phyloP scores from a whole-genome alignment of 257 asterid genomes.

The Solanum gandarillasii region DNA sequence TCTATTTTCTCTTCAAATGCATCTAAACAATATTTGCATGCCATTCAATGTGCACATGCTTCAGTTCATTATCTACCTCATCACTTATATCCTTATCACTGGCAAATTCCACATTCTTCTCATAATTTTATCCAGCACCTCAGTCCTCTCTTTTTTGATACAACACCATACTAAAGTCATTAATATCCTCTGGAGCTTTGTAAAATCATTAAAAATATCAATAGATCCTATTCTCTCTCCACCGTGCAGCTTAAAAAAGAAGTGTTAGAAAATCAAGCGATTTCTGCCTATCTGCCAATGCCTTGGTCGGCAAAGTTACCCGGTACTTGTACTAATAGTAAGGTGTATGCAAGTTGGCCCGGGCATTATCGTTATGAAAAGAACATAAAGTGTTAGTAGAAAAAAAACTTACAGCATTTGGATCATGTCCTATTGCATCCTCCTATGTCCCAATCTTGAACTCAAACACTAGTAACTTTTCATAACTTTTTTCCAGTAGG shows the following conservation, averaged over 20 bases:
- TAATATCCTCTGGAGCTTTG: not conserved
- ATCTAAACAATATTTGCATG: not conserved
- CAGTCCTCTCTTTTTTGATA: not conserved
- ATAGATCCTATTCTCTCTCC: not conserved
- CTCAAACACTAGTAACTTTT: not conserved
- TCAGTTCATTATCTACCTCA: not conserved
- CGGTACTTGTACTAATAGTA: not conserved
- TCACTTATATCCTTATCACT: not conserved
- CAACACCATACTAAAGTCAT: not conserved
- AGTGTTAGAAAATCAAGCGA: not conserved
- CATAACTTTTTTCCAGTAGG: not conserved
- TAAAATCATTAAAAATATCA: not conserved
- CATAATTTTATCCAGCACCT: not conserved
- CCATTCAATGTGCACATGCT: not conserved
- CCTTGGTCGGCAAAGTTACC: not conserved
- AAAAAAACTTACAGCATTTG: not conserved
- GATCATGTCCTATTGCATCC: not conserved
- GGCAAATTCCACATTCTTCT: not conserved
- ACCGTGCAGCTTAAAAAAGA: not conserved
- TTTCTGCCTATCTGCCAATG: not conserved
- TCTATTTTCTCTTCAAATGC: not conserved
- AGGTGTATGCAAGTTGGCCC: not conserved
- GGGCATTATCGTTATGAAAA: not conserved
- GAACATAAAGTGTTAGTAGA: not conserved
- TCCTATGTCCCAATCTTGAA: not conserved